Evolutionary conservation across 2,329 filamentous ascomycete genomes (phyloP).

Genomic region (Dactylonectria estremocensis): DNA sequence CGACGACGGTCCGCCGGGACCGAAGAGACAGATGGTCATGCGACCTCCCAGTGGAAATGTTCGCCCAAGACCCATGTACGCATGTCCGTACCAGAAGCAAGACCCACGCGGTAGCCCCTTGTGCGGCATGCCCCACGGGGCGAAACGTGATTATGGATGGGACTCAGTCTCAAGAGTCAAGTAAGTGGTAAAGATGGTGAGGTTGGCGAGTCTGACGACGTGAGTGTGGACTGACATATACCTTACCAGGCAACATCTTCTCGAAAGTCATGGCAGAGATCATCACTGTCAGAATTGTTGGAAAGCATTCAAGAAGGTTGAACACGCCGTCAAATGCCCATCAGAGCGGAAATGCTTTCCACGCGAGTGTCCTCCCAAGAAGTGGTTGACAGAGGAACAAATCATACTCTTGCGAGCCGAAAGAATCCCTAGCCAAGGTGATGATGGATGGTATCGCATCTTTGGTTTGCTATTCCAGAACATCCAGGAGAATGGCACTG

Average conservation of each 20-base stretch:
- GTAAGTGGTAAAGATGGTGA: background rate
- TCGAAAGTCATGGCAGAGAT: background rate
- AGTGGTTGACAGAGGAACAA: background rate
- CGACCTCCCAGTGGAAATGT: background rate
- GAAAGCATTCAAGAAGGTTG: background rate
- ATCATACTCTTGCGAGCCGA: background rate
- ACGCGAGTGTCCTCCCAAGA: background rate
- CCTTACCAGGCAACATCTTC: background rate
- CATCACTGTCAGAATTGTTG: background rate
- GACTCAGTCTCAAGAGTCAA: background rate
- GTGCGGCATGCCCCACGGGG: background rate
- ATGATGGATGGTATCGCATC: background rate
- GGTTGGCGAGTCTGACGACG: too few relatives aligned
- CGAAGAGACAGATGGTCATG: background rate
- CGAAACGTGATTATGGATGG: background rate
- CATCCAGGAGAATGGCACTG: background rate
- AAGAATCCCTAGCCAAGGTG: background rate
- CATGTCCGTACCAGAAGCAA: background rate
- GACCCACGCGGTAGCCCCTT: background rate
- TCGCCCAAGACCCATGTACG: background rate
- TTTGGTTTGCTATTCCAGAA: background rate
- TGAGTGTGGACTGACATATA: background rate
- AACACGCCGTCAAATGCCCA: background rate
- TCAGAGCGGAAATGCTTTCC: background rate
- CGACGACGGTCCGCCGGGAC: background rate